Evolutionary conservation across 129 eudicot genomes (phyloP).

Genomic region (Mikania micrantha): DNA sequence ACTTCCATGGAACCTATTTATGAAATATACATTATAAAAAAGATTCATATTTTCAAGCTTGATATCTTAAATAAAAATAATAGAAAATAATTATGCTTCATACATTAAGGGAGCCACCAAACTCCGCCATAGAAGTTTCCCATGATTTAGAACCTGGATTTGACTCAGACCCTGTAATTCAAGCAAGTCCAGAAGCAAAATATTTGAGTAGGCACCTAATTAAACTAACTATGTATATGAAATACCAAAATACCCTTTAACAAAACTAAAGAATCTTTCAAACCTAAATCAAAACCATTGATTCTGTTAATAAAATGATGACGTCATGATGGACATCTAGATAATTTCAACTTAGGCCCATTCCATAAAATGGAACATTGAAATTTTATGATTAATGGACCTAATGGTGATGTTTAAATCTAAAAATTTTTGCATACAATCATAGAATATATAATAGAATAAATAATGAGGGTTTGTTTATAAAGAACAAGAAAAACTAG

Average conservation of each 20-base stretch:
- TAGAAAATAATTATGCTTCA: background rate
- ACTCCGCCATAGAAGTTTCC: slow-evolving; percentile 55
- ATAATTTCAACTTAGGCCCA: background rate
- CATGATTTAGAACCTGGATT: slow-evolving; percentile 36
- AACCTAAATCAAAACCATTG: background rate
- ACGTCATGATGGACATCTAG: background rate
- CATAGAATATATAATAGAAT: background rate
- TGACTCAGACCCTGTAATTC: slow-evolving; percentile 45
- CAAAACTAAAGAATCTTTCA: background rate
- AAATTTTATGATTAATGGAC: background rate
- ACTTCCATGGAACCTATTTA: slow-evolving; percentile 83
- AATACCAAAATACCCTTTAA: slow-evolving; percentile 7
- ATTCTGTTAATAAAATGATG: background rate
- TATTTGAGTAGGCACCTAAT: background rate
- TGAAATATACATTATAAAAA: background rate
- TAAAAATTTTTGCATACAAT: background rate
- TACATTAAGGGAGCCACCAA: slow-evolving; percentile 64
- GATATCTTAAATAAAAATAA: background rate
- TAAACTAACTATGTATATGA: background rate
- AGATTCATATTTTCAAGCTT: background rate
- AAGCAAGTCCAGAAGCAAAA: background rate
- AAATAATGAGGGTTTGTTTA: background rate
- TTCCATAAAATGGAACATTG: background rate
- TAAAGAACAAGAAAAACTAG: background rate
- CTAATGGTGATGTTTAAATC: background rate